Base-by-base conservation (phyloP, 2,329 filamentous ascomycete genomes). In the Hirsutella minnesotensis region DNA sequence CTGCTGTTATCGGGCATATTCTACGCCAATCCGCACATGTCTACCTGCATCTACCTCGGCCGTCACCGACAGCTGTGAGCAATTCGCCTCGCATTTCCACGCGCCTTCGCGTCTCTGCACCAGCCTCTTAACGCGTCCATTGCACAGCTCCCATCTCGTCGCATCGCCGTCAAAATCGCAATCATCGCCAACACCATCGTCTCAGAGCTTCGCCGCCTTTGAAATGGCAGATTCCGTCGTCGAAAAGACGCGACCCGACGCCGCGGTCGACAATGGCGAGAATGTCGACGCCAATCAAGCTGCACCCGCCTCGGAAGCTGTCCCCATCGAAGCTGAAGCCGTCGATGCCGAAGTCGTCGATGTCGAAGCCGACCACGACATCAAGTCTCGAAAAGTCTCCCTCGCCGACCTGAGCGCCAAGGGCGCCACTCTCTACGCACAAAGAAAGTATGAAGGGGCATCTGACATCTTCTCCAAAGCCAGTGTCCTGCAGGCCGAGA, bases 401-500 rank as follows among this genome's bases (percentile, higher is more conserved):
- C 74, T 94, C 38, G 78, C 81, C 47, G 83, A 94, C 58, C 73
- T 95, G 50, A 82, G 78, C 56, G 83, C 84, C 47, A 83, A 83
- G 59, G 92, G 86, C 34, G 81, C 85, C 18, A 79, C 87, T 16
- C 79, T 94, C 53, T 96, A 94, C 66, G 81, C 83, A 19, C 81
- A 89, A 58, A 94, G 90, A 67, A 85, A 94, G 61, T 95, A 88
- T 63, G 77, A 83, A 42, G 81, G 82, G 39, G 88, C 92, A 9
- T 79, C 87, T 44, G 90, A 96, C 57, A 70, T 89, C 49, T 96
- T 89, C 67, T 89, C 88, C 36, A 78, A 82, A 56, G 92, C 92
- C 27, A 86, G 86, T 44, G 86, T 94, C 61, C 75, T 95, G 47
- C 92, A 98, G 65, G 86, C 86, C 45, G 79, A 86, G 60, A 71